Evolutionary conservation across 2,329 filamentous ascomycete species (phyloP).

Genomic region (Arthrobotrys conoides): DNA sequence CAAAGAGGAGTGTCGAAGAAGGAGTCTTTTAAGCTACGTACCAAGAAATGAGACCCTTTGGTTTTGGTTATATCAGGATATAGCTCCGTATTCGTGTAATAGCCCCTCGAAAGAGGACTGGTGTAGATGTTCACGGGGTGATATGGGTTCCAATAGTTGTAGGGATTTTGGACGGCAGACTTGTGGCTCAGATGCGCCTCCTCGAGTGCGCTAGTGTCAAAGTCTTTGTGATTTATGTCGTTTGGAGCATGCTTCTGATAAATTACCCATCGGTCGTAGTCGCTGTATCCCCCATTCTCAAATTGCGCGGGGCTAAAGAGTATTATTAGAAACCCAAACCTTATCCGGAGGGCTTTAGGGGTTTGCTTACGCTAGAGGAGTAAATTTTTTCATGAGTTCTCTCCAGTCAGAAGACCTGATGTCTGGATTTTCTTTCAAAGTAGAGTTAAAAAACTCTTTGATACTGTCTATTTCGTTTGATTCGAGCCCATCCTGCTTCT

Average conservation of each 20-base stretch:
- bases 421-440: not conserved
- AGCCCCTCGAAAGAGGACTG: not conserved
- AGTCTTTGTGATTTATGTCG: conserved; percentile 2
- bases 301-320: not conserved
- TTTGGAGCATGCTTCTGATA: not conserved
- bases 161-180: not conserved
- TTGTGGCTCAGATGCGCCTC: not conserved
- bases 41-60: not conserved
- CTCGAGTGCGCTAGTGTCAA: not conserved
- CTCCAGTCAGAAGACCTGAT: not conserved
- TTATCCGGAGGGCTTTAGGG: too few relatives aligned
- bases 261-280: not conserved
- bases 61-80: not conserved
- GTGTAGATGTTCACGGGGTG: not conserved
- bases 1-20: not conserved
- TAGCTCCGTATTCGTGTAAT: not conserved
- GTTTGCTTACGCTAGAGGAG: not conserved
- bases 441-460: not conserved
- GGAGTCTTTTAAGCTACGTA: not conserved
- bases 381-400: conserved; percentile 1
- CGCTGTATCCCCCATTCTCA: not conserved
- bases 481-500: not conserved
- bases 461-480: not conserved
- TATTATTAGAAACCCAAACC: too few relatives aligned
- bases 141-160: conserved; percentile 5